Evolutionary conservation across 23 red algal species (phyloP), one percentile per base, ranked within the genome.

Genomic region (Gracilaria domingensis): DNA sequence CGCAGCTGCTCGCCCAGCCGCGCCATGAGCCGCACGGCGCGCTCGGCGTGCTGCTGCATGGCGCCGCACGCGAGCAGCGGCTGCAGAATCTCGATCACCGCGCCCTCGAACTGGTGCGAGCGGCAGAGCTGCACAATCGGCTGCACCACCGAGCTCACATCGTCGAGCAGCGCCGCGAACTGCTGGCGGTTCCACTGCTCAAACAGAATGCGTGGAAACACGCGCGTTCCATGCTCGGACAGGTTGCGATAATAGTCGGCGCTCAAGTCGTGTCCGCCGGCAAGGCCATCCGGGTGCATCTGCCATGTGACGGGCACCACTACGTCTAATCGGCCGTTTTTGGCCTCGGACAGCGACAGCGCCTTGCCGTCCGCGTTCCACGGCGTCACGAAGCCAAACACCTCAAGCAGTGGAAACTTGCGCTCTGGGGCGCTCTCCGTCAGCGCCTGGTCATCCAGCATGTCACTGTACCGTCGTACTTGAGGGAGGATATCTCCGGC

Each of bases 351-450:
- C 42, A 88, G 56, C 37, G 84, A 72, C 40, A 88, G 48, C 13
- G 8, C 5, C 39, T 88, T 57, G 25, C 84, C 84, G 25, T 47
- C 4, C 24, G 28, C 53, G 25, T 88, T 88, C 84, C 84, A 88
- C 16, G 84, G 84, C n/a, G 84, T 88, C n/a, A 88, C 66, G 34
- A 88, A 88, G 6, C 64, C 84, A 28, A 77, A 75, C 8, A 78
- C 50, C 55, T 75, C 12, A 5, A 88, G 84, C 14, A 50, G 24
- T 30, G 66, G 66, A 53, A 73, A 75, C 55, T 88, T 72, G 35
- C 84, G 84, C 5, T 12, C 33, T 8, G 79, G 53, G 6, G 58
- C 53, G 1, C 33, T 45, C 30, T 82, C 54, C 17, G 58, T 44
- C 1, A 53, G 7, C 5, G 39, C 53, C 14, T 82, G 50, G 4